These are phyloP conservation scores for Gypsophila paniculata DNA, from an alignment of 179 eudicot genomes.

Conservation along the genomic window DNA sequence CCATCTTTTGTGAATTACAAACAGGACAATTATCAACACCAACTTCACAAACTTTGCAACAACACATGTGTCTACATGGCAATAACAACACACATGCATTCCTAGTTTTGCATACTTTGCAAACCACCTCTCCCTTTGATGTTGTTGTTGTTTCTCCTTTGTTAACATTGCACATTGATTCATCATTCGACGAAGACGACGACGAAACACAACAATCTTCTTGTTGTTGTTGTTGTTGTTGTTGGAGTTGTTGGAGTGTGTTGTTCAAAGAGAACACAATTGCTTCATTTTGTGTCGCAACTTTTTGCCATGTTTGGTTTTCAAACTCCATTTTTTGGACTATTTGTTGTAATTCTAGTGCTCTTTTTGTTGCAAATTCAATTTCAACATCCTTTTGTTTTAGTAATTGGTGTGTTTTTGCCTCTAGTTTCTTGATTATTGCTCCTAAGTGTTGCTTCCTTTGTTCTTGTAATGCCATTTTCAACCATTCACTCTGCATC, in stretches of 20 bases:
- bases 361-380: constrained; percentile 37
- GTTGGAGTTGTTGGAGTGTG: constrained; percentile 43
- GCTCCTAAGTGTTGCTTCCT: constrained; percentile 47
- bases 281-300: constrained; percentile 60
- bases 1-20: constrained; percentile 55
- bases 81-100: constrained; percentile 54
- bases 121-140: constrained; percentile 16
- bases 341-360: constrained; percentile 47
- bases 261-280: constrained; percentile 38
- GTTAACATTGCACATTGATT: constrained; percentile 49
- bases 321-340: constrained; percentile 50
- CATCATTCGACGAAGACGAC: constrained; percentile 28
- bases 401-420: constrained; percentile 32
- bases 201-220: constrained; percentile 14
- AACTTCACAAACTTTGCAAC: constrained; percentile 59
- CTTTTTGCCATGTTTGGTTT: constrained; percentile 56
- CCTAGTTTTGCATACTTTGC: constrained; percentile 48
- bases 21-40: constrained; percentile 63
- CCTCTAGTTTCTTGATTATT: constrained; percentile 42
- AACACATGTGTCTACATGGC: constrained; percentile 78
- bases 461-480: constrained; percentile 57
- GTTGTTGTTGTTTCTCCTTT: neutral
- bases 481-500: constrained; percentile 59
- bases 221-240: constrained; percentile 33
- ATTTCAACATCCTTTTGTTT: constrained; percentile 63